Base-by-base conservation (phyloP, 2,329 filamentous ascomycete species). In the Hymenoscyphus fructigenus region DNA sequence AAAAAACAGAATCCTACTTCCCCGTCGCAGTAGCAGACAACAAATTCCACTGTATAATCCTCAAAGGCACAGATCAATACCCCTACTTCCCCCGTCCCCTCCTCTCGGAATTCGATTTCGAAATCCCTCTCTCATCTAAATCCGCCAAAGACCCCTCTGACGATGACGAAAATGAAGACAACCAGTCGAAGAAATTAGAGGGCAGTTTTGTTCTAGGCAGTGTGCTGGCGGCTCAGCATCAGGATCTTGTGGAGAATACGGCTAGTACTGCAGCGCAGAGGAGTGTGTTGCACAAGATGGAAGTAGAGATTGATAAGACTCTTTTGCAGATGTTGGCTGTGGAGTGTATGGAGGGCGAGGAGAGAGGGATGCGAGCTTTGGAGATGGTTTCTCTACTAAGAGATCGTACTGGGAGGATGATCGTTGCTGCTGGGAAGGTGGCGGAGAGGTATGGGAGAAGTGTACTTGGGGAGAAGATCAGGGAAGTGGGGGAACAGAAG, bases 21-120 rank as follows among this genome's bases (percentile, higher is more conserved):
- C 95, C 95, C 1, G 92, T 99, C 36, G 95, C 95, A 0, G 93
- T 98, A 0, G 92, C 94, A 2, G 88, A 93, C 72, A 85, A 91
- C 74, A 94, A 91, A 74, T 99, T 99, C 78, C 94, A 98, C 82
- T 99, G 96, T 80, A 97, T 99, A 79, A 98, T 99, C 72, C 88
- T 99, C 75, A 99, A 99, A 79, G 95, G 95, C 68, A 91, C 91
- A 41, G 95, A 99, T 75, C 86, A 90, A 74, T 92, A 97, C 74
- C 93, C 94, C 0, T 97, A 95, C 80, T 98, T 94, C 79, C 95
- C 92, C 12, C 88, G 91, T 10, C 93, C 92, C 1, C 81, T 97
- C 44, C 88, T 99, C 41, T 93, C 90, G 53, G 95, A 99, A 76
- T 99, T 99, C 75, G 91, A 93, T 59, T 96, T 99, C 76, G 87